Evolutionary conservation across 306 rosid species (phyloP).

Genomic region (Fragaria vesca): DNA sequence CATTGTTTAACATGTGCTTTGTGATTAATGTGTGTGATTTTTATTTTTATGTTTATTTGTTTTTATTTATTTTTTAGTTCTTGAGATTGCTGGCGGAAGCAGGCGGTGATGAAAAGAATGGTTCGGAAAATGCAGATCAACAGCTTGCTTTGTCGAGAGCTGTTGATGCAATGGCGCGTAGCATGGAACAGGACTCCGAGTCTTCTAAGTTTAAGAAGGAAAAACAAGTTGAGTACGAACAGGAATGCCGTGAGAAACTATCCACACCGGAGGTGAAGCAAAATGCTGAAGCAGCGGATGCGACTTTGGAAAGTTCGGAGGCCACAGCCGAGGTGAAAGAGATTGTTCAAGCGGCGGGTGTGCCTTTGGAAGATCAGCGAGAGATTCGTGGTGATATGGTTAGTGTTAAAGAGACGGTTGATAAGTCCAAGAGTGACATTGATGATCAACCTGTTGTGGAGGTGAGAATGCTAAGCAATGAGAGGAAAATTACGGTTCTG

Average conservation of each 20-base stretch:
- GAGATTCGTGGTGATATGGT: constrained; percentile 28
- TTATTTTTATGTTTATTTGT: constrained; percentile 19
- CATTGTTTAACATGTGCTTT: not conserved
- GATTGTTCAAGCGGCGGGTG: constrained; percentile 31
- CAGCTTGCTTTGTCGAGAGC: constrained; percentile 67
- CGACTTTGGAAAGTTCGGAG: not conserved
- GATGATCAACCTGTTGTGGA: constrained; percentile 63
- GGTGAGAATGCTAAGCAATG: constrained; percentile 56
- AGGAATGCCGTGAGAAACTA: constrained; percentile 60
- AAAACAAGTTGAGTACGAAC: constrained; percentile 55
- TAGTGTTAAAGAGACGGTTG: constrained; percentile 30
- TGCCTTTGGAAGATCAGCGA: constrained; percentile 20
- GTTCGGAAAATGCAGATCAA: constrained; percentile 57
- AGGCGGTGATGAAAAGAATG: constrained; percentile 39
- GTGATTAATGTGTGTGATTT: not conserved
- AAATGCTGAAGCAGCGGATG: constrained; percentile 38
- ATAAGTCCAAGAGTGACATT: constrained; percentile 27
- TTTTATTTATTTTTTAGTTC: constrained; percentile 38
- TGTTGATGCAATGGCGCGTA: constrained; percentile 51
- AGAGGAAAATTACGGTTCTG: constrained; percentile 79
- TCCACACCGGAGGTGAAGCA: constrained; percentile 43
- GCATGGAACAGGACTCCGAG: constrained; percentile 43
- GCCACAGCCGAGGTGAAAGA: constrained; percentile 38
- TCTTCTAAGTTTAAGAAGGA: constrained; percentile 50
- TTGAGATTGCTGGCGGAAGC: constrained; percentile 74